Evolutionary conservation across 768 basidiomycete genomes (phyloP).

Genomic region (Sutorius australiensis): DNA sequence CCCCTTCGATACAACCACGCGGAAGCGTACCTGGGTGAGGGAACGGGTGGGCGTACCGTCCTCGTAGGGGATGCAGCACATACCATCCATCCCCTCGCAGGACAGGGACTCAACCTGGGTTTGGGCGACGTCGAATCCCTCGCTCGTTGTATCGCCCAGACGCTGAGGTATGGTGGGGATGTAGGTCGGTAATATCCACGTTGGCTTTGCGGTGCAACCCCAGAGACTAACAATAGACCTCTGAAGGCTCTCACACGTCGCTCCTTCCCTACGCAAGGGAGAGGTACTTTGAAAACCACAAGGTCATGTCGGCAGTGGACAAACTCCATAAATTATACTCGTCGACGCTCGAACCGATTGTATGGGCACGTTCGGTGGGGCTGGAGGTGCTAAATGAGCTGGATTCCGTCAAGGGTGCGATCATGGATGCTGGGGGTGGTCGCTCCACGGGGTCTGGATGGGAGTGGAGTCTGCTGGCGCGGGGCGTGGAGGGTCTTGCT

Average conservation of each 20-base stretch:
- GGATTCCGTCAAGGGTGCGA: slow-evolving; percentile 70
- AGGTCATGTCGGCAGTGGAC: slow-evolving; percentile 78
- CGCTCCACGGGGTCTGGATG: slow-evolving; percentile 29
- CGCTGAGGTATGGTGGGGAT: slow-evolving; percentile 67
- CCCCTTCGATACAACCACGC: slow-evolving; percentile 86
- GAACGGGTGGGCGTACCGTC: slow-evolving; percentile 63
- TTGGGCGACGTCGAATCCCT: slow-evolving; percentile 80
- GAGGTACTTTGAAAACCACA: slow-evolving; percentile 85
- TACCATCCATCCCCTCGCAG: slow-evolving; percentile 90
- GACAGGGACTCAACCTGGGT: slow-evolving; percentile 95
- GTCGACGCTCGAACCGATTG: slow-evolving; percentile 59
- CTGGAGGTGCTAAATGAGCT: slow-evolving; percentile 91
- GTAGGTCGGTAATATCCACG: slow-evolving; percentile 51
- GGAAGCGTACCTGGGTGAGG: slow-evolving; percentile 80
- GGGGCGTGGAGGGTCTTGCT: slow-evolving; percentile 44
- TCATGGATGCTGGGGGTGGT: slow-evolving; percentile 72
- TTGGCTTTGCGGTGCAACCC: background rate
- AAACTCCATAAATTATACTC: slow-evolving; percentile 88
- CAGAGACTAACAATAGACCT: background rate
- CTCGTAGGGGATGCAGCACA: slow-evolving; percentile 97
- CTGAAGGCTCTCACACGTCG: slow-evolving; percentile 66
- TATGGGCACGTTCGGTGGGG: slow-evolving; percentile 85
- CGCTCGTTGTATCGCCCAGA: slow-evolving; percentile 55
- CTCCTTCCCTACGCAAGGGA: slow-evolving; percentile 74
- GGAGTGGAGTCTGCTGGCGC: slow-evolving; percentile 33